A percentile compares a stretch with the other conserved stretches of the same genome.
phyloP scores from a whole-genome alignment of 2,329 filamentous ascomycete species.

The Cercospora nicotianae region DNA sequence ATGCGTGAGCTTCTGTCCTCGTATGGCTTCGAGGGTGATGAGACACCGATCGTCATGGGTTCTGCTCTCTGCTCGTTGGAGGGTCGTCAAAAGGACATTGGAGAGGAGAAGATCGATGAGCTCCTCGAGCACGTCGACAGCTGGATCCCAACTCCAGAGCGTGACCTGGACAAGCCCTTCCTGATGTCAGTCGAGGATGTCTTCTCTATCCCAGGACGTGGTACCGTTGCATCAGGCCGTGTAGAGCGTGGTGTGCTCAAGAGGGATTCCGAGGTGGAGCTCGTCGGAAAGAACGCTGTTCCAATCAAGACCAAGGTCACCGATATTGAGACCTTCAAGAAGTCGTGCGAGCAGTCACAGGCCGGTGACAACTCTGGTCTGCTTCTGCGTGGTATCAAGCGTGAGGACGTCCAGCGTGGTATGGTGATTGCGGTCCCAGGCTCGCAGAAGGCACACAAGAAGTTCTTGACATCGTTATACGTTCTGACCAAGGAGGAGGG shows the following conservation, averaged over 20 bases:
- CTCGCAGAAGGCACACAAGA: slow-evolving; percentile 78
- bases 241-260: slow-evolving; percentile 94
- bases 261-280: slow-evolving; percentile 91
- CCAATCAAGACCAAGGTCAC: slow-evolving; percentile 98
- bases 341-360: slow-evolving; percentile 94
- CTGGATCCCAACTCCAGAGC: slow-evolving; percentile 95
- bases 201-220: slow-evolving; percentile 70
- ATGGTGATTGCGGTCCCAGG: slow-evolving; percentile 91
- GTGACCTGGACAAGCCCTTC: slow-evolving; percentile 97
- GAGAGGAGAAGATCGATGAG: slow-evolving; percentile 83
- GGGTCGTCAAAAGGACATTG: slow-evolving; percentile 81
- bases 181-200: slow-evolving; percentile 89
- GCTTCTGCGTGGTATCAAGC: slow-evolving; percentile 90
- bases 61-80: slow-evolving; percentile 95
- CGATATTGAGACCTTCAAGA: slow-evolving; percentile 99
- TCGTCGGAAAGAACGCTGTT: slow-evolving; percentile 79
- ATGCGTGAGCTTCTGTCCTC: slow-evolving; percentile 93
- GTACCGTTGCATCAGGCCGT: slow-evolving; percentile 94
- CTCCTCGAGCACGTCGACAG: slow-evolving; percentile 84
- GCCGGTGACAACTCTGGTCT: slow-evolving; percentile 98
- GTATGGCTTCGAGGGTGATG: slow-evolving; percentile 97
- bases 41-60: slow-evolving; percentile 95
- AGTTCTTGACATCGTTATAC: slow-evolving; percentile 96
- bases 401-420: slow-evolving; percentile 89
- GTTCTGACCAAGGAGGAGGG: slow-evolving; percentile 97